A percentile compares a stretch with the other conserved stretches of the same genome.
Evolutionary conservation across 345 rosid species (phyloP).

Genomic region (Carallia pectinifolia): DNA sequence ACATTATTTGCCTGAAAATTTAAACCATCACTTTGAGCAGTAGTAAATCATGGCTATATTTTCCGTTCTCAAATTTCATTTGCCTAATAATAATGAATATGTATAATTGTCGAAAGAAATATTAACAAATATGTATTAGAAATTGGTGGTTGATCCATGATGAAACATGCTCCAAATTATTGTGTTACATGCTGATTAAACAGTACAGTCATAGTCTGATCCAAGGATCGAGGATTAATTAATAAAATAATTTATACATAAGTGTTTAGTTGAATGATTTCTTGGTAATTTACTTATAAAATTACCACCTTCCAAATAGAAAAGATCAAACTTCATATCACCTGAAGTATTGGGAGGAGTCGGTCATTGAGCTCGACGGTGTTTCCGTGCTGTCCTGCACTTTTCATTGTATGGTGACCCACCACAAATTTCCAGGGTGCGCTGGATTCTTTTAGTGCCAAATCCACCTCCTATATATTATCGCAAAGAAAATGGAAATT

Average conservation of each 20-base stretch:
- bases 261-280: too few species aligned
- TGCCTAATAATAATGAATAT: too few species aligned
- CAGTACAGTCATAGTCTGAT: too few species aligned
- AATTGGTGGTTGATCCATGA: too few species aligned
- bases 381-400: slow-evolving; percentile 65
- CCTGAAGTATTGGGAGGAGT: slow-evolving; percentile 68
- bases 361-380: slow-evolving; percentile 47
- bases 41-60: too few species aligned
- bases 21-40: too few species aligned
- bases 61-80: too few species aligned
- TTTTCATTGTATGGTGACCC: slow-evolving; percentile 75
- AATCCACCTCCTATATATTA: slow-evolving; percentile 36
- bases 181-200: not conserved
- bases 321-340: not conserved
- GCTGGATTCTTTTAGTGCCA: slow-evolving; percentile 40
- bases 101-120: too few species aligned
- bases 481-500: not conserved
- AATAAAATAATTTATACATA: too few species aligned
- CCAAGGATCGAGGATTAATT: not conserved
- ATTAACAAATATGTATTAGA: too few species aligned
- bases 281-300: too few species aligned
- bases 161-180: not conserved
- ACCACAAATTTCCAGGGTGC: slow-evolving; percentile 79
- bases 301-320: not conserved
- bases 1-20: slow-evolving; percentile 49